Percentiles rank a stretch among this genome's conserved stretches.
These are phyloP conservation scores for Geotrichum citri-aurantii DNA, from an alignment of 1,139 yeast genomes.

Conservation along the genomic window DNA sequence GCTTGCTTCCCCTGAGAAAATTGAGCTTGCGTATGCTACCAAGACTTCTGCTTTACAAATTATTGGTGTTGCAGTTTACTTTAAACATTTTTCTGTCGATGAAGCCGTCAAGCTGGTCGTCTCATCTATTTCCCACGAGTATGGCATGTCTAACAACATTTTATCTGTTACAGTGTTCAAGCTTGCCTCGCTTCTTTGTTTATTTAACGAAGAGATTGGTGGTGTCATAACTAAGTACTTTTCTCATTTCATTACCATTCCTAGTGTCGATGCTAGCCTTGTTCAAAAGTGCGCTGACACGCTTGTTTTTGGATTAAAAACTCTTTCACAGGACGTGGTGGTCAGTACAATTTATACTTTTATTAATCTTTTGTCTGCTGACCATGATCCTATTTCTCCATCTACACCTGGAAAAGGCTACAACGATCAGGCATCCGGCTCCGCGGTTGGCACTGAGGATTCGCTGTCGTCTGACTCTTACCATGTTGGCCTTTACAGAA, in stretches of 20 bases:
- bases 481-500: slow-evolving; percentile 19
- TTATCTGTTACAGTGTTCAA: slow-evolving; percentile 49
- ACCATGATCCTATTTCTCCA: slow-evolving; percentile 37
- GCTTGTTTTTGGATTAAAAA: slow-evolving; percentile 42
- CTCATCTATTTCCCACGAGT: slow-evolving; percentile 33
- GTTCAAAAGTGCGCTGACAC: slow-evolving; percentile 36
- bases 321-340: slow-evolving; percentile 66
- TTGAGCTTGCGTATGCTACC: slow-evolving; percentile 40
- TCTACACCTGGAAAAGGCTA: slow-evolving; percentile 23
- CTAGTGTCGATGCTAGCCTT: slow-evolving; percentile 27
- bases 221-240: slow-evolving; percentile 30
- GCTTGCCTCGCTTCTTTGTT: slow-evolving; percentile 51
- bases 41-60: slow-evolving; percentile 43
- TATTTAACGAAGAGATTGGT: slow-evolving; percentile 36
- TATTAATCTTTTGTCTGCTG: slow-evolving; percentile 64
- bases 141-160: slow-evolving; percentile 28
- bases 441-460: slow-evolving; percentile 27
- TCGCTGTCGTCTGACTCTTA: slow-evolving; percentile 19
- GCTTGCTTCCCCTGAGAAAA: slow-evolving; percentile 39
- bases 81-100: slow-evolving; percentile 30
- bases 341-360: slow-evolving; percentile 84
- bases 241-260: slow-evolving; percentile 42
- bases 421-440: slow-evolving; percentile 5
- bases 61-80: slow-evolving; percentile 38
- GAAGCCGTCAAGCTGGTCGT: slow-evolving; percentile 36